Percentiles rank a stretch among this genome's conserved stretches.
Conservation (phyloP, 2,329 filamentous ascomycete genomes). For the Botryotinia calthae region DNA sequence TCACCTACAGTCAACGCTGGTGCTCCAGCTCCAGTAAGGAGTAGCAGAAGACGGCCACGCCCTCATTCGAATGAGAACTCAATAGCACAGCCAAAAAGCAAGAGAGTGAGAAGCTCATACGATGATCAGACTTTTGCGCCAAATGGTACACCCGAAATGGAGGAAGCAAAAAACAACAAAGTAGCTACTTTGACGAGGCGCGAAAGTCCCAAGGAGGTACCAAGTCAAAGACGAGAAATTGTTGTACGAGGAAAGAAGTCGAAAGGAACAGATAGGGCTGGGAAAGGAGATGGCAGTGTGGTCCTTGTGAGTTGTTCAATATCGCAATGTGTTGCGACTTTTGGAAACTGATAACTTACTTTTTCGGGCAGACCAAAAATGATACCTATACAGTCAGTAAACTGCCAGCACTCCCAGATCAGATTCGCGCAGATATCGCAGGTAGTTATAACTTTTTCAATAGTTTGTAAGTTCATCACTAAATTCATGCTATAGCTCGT, state of each 20-base stretch:
- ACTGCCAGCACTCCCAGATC: constrained; percentile 76
- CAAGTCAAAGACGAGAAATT: constrained; percentile 46
- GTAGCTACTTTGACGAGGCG: constrained; percentile 41
- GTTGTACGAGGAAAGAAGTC: constrained; percentile 61
- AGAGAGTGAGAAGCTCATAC: constrained; percentile 58
- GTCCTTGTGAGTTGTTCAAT: constrained; percentile 54
- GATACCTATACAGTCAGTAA: constrained; percentile 83
- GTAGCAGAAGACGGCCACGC: constrained; percentile 57
- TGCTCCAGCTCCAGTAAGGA: constrained; percentile 55
- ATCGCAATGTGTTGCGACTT: neutral
- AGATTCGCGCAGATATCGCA: constrained; percentile 63
- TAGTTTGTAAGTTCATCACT: constrained; percentile 17
- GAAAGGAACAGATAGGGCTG: constrained; percentile 61
- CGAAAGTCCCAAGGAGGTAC: constrained; percentile 29
- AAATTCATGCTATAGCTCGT: constrained; percentile 46
- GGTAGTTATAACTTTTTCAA: constrained; percentile 50
- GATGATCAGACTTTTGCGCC: constrained; percentile 55
- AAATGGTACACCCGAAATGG: constrained; percentile 51
- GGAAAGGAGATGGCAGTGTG: constrained; percentile 67
- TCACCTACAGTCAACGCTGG: constrained; percentile 51
- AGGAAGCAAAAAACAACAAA: constrained; percentile 56
- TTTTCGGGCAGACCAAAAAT: constrained; percentile 65
- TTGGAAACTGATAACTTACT: constrained; percentile 18
- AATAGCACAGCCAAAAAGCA: constrained; percentile 58
- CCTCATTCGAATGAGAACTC: constrained; percentile 55